Conservation (phyloP, 208 protist species). For the Leishmania lainsoni region DNA sequence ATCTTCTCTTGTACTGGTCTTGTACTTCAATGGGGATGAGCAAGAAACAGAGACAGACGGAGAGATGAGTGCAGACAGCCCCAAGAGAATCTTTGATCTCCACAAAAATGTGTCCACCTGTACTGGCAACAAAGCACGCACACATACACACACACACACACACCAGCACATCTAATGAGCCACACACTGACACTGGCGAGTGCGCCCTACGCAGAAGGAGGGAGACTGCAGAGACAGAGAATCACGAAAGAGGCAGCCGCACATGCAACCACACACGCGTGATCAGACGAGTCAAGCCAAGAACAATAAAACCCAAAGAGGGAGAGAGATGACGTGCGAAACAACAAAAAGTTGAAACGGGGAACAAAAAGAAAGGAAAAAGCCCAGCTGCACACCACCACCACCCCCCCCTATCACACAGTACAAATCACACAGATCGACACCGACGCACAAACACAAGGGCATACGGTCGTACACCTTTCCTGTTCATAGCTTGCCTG, state of each 20-base stretch:
- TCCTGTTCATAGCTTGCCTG: conserved; percentile 14
- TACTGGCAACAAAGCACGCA: background rate
- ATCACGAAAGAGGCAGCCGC: background rate
- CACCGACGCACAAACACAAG: conserved; percentile 1
- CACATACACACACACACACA: background rate
- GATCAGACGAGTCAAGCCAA: background rate
- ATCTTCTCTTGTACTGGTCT: background rate
- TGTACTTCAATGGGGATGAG: background rate
- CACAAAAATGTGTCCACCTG: background rate
- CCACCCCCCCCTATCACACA: no score
- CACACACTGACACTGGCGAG: background rate
- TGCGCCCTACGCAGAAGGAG: background rate
- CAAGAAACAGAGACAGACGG: background rate
- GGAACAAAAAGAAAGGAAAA: conserved; percentile 1
- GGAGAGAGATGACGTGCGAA: background rate
- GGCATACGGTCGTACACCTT: background rate
- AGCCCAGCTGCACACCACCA: background rate
- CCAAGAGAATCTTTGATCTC: background rate
- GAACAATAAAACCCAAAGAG: background rate
- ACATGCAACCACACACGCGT: background rate
- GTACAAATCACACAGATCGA: background rate
- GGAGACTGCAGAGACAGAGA: background rate
- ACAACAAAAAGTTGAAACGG: background rate
- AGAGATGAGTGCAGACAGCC: background rate
- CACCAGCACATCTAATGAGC: no score